A percentile compares a stretch with the other conserved stretches of the same genome.
Evolutionary conservation across 495 filamentous ascomycete genomes (phyloP).

Genomic region (Clohesyomyces aquaticus): DNA sequence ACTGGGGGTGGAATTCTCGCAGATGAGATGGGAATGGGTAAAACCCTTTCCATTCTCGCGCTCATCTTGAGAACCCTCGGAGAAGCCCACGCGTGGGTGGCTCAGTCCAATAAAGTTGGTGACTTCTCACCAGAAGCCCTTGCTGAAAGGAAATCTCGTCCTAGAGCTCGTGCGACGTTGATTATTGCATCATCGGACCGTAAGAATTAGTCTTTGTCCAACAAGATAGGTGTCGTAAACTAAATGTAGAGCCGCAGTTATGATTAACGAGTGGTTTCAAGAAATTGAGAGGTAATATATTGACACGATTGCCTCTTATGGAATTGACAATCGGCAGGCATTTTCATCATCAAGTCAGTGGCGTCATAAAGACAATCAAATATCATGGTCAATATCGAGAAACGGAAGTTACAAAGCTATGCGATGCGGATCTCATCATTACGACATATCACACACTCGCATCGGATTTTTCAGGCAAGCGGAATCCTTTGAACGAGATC

Average conservation of each 20-base stretch:
- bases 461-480: slow-evolving; percentile 3
- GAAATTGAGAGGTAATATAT: slow-evolving; percentile 29
- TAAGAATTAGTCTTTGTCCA: not conserved
- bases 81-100: slow-evolving; percentile 19
- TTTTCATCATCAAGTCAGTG: slow-evolving; percentile 9
- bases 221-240: not conserved
- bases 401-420: slow-evolving; percentile 9
- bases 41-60: slow-evolving; percentile 25
- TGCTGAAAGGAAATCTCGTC: not conserved
- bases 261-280: slow-evolving; percentile 31
- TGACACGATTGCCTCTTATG: not conserved
- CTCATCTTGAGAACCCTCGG: slow-evolving; percentile 17
- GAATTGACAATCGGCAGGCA: slow-evolving; percentile 1
- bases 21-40: slow-evolving; percentile 34
- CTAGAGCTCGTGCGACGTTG: slow-evolving; percentile 13
- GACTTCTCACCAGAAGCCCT: not conserved
- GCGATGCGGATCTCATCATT: slow-evolving; percentile 21
- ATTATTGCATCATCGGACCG: slow-evolving; percentile 24
- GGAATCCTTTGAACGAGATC: slow-evolving; percentile 5
- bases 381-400: slow-evolving; percentile 28
- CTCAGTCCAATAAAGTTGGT: not conserved
- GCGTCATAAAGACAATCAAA: slow-evolving; percentile 21
- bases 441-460: slow-evolving; percentile 31
- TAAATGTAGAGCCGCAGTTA: slow-evolving; percentile 4
- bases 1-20: slow-evolving; percentile 26